Evolutionary conservation across 1,284 basidiomycete genomes (phyloP).

Genomic region (Chalciporus sp.): DNA sequence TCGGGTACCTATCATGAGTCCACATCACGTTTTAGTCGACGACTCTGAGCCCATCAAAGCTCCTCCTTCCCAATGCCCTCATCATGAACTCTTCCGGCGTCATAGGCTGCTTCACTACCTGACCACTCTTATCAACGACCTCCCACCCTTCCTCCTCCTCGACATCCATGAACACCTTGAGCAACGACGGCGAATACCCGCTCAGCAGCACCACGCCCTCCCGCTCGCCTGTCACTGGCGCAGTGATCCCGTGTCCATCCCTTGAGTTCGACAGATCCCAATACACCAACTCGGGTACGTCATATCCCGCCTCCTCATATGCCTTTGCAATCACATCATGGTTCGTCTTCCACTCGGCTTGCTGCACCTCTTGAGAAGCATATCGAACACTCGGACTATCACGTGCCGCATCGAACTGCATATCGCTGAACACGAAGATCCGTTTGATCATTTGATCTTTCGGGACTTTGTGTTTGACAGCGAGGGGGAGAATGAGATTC

Average conservation of each 20-base stretch:
- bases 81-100: neutral
- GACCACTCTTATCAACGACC: neutral
- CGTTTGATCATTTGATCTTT: conserved; percentile 74
- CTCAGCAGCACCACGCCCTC: conserved; percentile 66
- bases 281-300: conserved; percentile 68
- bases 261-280: conserved; percentile 48
- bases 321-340: conserved; percentile 55
- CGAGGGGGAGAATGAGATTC: conserved; percentile 60
- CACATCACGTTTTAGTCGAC: neutral
- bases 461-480: conserved; percentile 53
- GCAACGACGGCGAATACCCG: conserved; percentile 65
- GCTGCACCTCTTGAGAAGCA: no score
- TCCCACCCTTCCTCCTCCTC: neutral
- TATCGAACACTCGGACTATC: neutral
- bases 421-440: conserved; percentile 74
- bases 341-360: conserved; percentile 55
- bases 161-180: conserved; percentile 74
- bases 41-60: neutral
- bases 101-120: neutral
- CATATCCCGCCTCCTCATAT: conserved; percentile 63
- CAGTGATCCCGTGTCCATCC: conserved; percentile 29
- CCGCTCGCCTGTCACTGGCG: conserved; percentile 51
- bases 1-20: no score
- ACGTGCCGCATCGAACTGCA: conserved; percentile 65
- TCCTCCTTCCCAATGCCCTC: neutral